phyloP scores from a whole-genome alignment of 176 grass and related monocot species.

The Elaeis guineensis region DNA sequence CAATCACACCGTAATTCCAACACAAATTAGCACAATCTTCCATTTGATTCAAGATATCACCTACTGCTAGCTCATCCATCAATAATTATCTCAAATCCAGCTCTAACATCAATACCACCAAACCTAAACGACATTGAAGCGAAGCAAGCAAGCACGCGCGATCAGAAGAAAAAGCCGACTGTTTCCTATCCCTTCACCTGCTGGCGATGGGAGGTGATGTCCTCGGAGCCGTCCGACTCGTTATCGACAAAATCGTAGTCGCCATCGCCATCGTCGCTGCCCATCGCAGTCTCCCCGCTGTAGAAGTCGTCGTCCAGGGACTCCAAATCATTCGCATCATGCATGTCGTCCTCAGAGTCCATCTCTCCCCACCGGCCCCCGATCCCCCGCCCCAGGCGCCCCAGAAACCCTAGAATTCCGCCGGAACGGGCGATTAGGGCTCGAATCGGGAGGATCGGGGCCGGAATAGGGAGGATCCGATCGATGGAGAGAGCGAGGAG shows the following conservation, averaged over 20 bases:
- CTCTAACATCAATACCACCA: neutral
- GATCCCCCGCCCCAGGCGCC: conserved; percentile 38
- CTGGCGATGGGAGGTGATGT: conserved; percentile 55
- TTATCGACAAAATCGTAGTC: conserved; percentile 97
- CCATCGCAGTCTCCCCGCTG: conserved; percentile 67
- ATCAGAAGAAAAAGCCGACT: conserved; percentile 6
- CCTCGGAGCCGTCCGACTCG: conserved; percentile 69
- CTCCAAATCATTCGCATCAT: conserved; percentile 61
- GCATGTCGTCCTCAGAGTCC: conserved; percentile 98
- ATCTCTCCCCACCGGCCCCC: conserved; percentile 23
- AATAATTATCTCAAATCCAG: neutral
- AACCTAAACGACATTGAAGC: neutral
- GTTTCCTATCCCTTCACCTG: conserved; percentile 42
- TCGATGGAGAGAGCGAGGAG: conserved; percentile 2
- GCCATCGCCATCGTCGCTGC: conserved; percentile 77
- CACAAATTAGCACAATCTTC: no score
- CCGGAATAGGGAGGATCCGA: conserved; percentile 39
- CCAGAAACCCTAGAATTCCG: conserved; percentile 18
- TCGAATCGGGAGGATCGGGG: conserved; percentile 63
- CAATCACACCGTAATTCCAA: no score
- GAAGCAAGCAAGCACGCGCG: neutral
- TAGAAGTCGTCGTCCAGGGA: conserved; percentile 75
- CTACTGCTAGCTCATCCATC: no score
- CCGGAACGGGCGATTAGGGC: conserved; percentile 9
- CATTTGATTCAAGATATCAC: no score